A percentile compares a stretch with the other conserved stretches of the same genome.
These are phyloP conservation scores for Chrysoporthe puriensis DNA, from an alignment of 2,329 filamentous ascomycete genomes.

Conservation along the genomic window DNA sequence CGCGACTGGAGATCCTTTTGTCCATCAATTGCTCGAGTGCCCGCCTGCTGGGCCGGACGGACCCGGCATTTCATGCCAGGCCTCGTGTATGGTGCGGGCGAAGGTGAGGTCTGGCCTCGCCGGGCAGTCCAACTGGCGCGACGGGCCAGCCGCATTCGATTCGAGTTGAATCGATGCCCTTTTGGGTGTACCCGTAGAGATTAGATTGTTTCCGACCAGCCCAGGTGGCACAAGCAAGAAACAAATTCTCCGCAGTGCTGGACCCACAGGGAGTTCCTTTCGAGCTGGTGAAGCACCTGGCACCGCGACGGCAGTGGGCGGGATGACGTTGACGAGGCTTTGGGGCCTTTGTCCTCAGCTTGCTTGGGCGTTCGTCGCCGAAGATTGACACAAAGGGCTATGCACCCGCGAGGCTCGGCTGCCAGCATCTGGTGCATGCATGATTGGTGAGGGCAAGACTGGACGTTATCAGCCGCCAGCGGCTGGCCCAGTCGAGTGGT, in stretches of 20 bases:
- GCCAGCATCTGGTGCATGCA: neutral
- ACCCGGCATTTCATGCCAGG: neutral
- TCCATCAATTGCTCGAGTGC: conserved; percentile 10
- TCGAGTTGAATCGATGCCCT: neutral
- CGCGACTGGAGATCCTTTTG: conserved; percentile 14
- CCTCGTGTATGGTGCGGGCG: neutral
- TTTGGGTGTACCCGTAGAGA: neutral
- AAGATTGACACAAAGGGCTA: neutral
- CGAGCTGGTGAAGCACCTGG: neutral
- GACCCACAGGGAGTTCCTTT: neutral
- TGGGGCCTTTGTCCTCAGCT: neutral
- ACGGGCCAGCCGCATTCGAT: neutral
- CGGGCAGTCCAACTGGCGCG: neutral
- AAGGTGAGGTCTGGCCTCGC: neutral
- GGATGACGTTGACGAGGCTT: conserved; percentile 4
- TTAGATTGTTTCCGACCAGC: neutral
- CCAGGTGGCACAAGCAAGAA: conserved; percentile 5
- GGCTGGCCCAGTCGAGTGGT: neutral
- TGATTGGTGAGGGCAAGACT: neutral
- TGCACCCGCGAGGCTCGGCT: neutral
- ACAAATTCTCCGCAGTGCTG: conserved; percentile 11
- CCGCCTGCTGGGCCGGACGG: neutral
- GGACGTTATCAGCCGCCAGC: conserved; percentile 1
- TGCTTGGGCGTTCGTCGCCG: conserved; percentile 1
- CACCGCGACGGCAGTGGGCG: neutral